These are phyloP conservation scores for Solanum appendiculatum DNA, from an alignment of 257 asterid species.

Conservation along the genomic window DNA sequence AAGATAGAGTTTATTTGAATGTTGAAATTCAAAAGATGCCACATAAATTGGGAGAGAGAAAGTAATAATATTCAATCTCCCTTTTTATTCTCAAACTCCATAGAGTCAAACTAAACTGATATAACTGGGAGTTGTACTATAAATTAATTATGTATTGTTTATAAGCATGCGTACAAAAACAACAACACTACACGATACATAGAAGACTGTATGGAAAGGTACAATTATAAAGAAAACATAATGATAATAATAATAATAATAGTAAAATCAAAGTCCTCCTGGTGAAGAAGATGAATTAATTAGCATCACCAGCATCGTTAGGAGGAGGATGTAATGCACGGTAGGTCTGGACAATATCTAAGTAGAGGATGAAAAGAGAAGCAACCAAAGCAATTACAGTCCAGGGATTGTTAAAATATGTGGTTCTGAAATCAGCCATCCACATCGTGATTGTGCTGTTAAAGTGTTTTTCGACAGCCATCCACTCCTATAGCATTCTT, in stretches of 20 bases:
- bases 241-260: too few relatives aligned
- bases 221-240: neutral
- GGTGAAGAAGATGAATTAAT: neutral
- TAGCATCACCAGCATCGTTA: too few relatives aligned
- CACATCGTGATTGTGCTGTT: neutral
- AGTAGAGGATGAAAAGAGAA: neutral
- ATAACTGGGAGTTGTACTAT: neutral
- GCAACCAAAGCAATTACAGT: neutral
- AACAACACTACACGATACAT: neutral
- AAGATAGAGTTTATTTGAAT: neutral
- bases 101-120: too few relatives aligned
- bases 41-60: neutral
- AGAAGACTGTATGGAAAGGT: neutral
- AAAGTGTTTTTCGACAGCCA: neutral
- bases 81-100: neutral
- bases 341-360: neutral
- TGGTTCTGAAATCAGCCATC: neutral
- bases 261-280: neutral
- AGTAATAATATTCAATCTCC: neutral
- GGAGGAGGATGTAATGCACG: neutral
- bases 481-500: too few relatives aligned
- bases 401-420: neutral
- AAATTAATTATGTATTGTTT: neutral
- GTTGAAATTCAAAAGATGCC: neutral
- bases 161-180: neutral